Evolutionary conservation across 2,329 filamentous ascomycete species (phyloP).

Genomic region (Cyphellophora attinorum): DNA sequence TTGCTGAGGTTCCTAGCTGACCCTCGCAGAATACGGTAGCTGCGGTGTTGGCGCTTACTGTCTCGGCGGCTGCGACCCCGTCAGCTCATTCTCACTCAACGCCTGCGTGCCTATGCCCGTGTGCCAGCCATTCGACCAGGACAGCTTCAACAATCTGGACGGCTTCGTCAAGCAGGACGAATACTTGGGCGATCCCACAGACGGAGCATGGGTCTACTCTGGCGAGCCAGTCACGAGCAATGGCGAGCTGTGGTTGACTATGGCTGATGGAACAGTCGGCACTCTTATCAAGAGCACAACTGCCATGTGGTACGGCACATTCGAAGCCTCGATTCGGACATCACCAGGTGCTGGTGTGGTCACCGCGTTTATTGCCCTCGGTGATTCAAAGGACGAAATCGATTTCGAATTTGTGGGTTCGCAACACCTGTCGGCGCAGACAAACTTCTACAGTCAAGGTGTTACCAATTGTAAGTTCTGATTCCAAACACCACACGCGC

Average conservation of each 20-base stretch:
- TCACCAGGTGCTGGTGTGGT: constrained; percentile 80
- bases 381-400: constrained; percentile 95
- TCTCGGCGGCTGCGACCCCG: constrained; percentile 86
- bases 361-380: constrained; percentile 93
- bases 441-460: constrained; percentile 96
- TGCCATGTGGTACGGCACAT: constrained; percentile 96
- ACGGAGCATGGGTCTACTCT: constrained; percentile 80
- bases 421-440: constrained; percentile 69
- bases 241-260: constrained; percentile 70
- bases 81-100: constrained; percentile 71
- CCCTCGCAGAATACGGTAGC: constrained; percentile 66
- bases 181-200: constrained; percentile 75
- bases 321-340: constrained; percentile 76
- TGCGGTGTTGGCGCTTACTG: constrained; percentile 94
- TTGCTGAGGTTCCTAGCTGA: neutral
- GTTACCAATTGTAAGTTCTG: constrained; percentile 83
- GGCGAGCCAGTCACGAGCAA: constrained; percentile 60
- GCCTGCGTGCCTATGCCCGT: constrained; percentile 77
- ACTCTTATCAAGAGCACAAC: constrained; percentile 75
- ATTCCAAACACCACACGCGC: constrained; percentile 10
- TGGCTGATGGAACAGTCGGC: constrained; percentile 75
- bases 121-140: constrained; percentile 58
- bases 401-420: constrained; percentile 91
- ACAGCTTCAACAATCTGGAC: constrained; percentile 64
- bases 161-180: constrained; percentile 61